Percentiles rank a stretch among this genome's conserved stretches.
These are phyloP conservation scores for Zalerion maritima DNA, from an alignment of 495 filamentous ascomycete genomes.

Conservation along the genomic window DNA sequence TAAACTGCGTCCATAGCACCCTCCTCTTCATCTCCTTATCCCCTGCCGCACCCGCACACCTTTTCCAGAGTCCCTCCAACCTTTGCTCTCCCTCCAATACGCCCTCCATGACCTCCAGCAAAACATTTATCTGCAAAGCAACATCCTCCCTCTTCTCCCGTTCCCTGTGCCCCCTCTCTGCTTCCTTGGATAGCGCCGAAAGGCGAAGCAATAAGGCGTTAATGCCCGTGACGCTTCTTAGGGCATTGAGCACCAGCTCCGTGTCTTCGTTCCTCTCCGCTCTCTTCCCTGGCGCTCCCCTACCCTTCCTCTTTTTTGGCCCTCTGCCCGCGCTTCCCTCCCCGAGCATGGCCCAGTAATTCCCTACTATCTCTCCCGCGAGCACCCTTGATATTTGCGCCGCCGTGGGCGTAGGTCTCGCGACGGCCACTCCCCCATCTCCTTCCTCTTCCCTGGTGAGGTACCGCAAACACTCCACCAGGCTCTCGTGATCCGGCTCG, in stretches of 20 bases:
- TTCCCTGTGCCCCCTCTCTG: conserved; percentile 17
- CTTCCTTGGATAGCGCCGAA: conserved; percentile 32
- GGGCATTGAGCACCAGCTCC: conserved; percentile 43
- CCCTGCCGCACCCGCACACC: conserved; percentile 2
- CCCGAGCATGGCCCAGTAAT: conserved; percentile 56
- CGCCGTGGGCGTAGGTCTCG: conserved; percentile 44
- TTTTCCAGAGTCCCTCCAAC: conserved; percentile 38
- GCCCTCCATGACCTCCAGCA: conserved; percentile 31
- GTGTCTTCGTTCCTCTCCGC: conserved; percentile 12
- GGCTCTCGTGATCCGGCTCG: conserved; percentile 45
- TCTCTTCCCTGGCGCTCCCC: neutral
- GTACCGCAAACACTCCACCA: conserved; percentile 37
- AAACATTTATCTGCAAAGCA: conserved; percentile 22
- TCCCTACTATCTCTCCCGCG: conserved; percentile 53
- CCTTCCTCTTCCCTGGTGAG: conserved; percentile 27
- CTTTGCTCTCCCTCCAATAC: conserved; percentile 43
- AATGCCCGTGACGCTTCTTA: conserved; percentile 58
- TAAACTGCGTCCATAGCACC: conserved; percentile 51
- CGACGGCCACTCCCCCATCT: conserved; percentile 39
- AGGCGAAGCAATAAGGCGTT: conserved; percentile 53
- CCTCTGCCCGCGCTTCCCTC: conserved; percentile 21
- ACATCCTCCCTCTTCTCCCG: conserved; percentile 19
- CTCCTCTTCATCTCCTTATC: conserved; percentile 18
- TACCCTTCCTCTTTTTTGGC: conserved; percentile 6
- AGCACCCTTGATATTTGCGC: conserved; percentile 58